Evolutionary conservation across 805 yeast species (phyloP).

Genomic region (Helenozyma rhizophorensis): DNA sequence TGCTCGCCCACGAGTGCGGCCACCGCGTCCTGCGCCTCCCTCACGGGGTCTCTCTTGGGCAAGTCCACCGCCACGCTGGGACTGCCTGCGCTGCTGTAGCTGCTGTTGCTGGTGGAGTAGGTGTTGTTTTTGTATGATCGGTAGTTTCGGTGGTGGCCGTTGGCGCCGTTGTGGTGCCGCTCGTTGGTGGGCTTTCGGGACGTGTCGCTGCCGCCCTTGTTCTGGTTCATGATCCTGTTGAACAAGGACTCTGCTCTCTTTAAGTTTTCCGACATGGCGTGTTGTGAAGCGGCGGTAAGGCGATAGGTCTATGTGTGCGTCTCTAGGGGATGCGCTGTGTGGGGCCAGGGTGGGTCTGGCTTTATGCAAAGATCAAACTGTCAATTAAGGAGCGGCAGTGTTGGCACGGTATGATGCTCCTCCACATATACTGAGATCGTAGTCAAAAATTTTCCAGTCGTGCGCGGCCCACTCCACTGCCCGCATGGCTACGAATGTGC

Average conservation of each 20-base stretch:
- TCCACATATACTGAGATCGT: no score
- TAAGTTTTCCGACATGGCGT: slow-evolving; percentile 41
- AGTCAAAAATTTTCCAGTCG: no score
- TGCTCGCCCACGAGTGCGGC: slow-evolving; percentile 16
- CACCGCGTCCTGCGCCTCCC: slow-evolving; percentile 30
- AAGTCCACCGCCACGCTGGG: slow-evolving; percentile 12
- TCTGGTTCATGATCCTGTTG: slow-evolving; percentile 43
- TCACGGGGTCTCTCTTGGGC: slow-evolving; percentile 34
- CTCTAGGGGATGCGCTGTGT: no score
- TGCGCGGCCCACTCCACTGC: no score
- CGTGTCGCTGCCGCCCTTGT: slow-evolving; percentile 11
- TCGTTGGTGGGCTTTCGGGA: slow-evolving; percentile 5
- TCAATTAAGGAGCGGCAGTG: no score
- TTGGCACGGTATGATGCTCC: no score
- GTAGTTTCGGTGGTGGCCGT: slow-evolving; percentile 10
- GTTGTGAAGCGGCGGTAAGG: background rate
- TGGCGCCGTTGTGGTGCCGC: slow-evolving; percentile 6
- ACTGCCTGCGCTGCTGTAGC: slow-evolving; percentile 3
- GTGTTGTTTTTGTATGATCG: slow-evolving; percentile 6
- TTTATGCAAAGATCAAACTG: no score
- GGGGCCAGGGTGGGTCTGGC: no score
- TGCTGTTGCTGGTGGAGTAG: slow-evolving; percentile 6
- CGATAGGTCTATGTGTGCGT: no score
- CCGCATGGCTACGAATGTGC: no score
- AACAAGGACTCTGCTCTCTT: slow-evolving; percentile 44